A percentile compares a stretch with the other conserved stretches of the same genome.
Evolutionary conservation across 768 basidiomycete species (phyloP).

Genomic region (Ramaria sp.): DNA sequence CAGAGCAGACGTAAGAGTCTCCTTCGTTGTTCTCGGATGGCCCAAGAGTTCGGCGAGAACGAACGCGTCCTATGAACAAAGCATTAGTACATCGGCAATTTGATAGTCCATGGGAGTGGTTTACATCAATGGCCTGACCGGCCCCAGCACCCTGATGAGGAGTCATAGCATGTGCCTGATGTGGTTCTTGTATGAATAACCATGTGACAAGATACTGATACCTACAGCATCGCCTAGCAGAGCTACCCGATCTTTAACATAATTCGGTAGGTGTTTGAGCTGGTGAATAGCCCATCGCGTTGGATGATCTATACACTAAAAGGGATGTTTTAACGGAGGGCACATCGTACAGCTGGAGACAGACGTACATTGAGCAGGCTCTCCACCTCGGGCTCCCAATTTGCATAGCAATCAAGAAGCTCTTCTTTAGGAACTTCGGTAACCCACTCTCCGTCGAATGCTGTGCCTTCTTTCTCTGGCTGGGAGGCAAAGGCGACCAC

Average conservation of each 20-base stretch:
- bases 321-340: not conserved
- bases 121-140: conserved; percentile 46
- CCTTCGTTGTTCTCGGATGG: conserved; percentile 10
- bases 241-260: conserved; percentile 16
- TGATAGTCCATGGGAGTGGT: not conserved
- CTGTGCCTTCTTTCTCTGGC: conserved; percentile 42
- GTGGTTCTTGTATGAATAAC: not conserved
- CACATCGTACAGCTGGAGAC: not conserved
- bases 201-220: not conserved
- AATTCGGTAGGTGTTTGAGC: conserved; percentile 14
- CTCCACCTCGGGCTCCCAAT: conserved; percentile 29
- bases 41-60: conserved; percentile 15
- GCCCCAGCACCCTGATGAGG: conserved; percentile 51
- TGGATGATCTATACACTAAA: conserved; percentile 8
- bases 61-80: conserved; percentile 16
- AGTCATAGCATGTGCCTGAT: conserved; percentile 38
- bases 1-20: conserved; percentile 9
- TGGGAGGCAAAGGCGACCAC: conserved; percentile 46
- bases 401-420: conserved; percentile 19
- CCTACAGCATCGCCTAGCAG: conserved; percentile 22
- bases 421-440: conserved; percentile 31
- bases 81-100: not conserved
- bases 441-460: conserved; percentile 43
- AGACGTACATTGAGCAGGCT: conserved; percentile 19
- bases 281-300: conserved; percentile 17